Percentiles rank a stretch among this genome's conserved stretches.
Evolutionary conservation across 2,329 filamentous ascomycete species (phyloP).

Genomic region (Knufia petricola): DNA sequence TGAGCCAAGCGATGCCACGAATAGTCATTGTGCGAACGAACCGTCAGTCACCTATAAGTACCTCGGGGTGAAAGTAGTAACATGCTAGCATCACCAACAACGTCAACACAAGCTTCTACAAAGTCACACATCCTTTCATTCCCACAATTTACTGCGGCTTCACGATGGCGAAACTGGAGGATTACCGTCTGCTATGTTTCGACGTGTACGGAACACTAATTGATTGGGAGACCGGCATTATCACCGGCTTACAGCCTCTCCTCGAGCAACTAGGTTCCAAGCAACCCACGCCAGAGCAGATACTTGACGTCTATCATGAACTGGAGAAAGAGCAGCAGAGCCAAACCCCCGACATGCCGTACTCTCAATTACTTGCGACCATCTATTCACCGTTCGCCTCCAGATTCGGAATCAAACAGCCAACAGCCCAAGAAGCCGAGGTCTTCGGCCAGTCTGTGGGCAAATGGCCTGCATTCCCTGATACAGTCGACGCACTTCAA

Average conservation of each 20-base stretch:
- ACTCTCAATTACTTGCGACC: conserved; percentile 49
- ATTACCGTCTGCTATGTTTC: not conserved
- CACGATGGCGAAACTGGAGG: not conserved
- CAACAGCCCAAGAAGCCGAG: conserved; percentile 27
- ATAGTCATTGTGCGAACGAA: too few relatives aligned
- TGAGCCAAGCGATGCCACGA: too few relatives aligned
- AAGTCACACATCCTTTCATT: too few relatives aligned
- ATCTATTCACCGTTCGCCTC: conserved; percentile 29
- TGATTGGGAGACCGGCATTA: conserved; percentile 51
- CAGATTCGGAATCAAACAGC: conserved; percentile 19
- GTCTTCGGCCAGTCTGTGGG: conserved; percentile 41
- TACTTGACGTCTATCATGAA: conserved; percentile 24
- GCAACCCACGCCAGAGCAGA: conserved; percentile 7
- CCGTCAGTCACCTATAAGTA: too few relatives aligned
- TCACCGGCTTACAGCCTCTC: conserved; percentile 40
- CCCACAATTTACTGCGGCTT: too few relatives aligned
- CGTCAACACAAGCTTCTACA: too few relatives aligned
- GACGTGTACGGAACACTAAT: not conserved
- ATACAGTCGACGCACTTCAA: conserved; percentile 46
- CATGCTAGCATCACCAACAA: too few relatives aligned
- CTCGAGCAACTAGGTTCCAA: conserved; percentile 6
- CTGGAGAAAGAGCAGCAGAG: conserved; percentile 42
- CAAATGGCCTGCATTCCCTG: conserved; percentile 47
- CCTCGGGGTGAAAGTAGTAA: too few relatives aligned
- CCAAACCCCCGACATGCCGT: conserved; percentile 47